These are phyloP conservation scores for Venturiaceae sp. DNA, from an alignment of 2,329 filamentous ascomycete species.

Conservation along the genomic window DNA sequence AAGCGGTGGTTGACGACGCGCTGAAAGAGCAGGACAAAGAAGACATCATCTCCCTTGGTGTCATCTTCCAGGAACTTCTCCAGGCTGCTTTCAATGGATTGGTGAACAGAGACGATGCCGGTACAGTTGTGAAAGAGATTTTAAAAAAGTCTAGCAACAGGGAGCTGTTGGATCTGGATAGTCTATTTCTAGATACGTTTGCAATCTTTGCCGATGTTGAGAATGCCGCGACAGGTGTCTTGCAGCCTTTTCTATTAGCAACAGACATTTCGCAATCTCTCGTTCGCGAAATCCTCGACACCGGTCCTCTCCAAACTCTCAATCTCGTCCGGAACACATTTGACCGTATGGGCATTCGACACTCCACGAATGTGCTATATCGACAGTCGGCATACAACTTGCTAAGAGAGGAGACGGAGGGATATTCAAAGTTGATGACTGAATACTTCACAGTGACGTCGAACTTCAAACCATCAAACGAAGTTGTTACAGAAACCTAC, in stretches of 20 bases:
- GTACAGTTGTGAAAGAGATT: slow-evolving; percentile 8
- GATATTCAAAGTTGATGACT: slow-evolving; percentile 91
- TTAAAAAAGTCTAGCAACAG: background rate
- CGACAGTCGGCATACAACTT: slow-evolving; percentile 96
- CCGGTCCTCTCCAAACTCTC: slow-evolving; percentile 61
- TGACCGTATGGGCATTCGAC: slow-evolving; percentile 69
- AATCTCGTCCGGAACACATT: slow-evolving; percentile 83
- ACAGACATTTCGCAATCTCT: slow-evolving; percentile 61
- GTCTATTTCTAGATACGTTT: slow-evolving; percentile 73
- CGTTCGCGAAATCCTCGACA: slow-evolving; percentile 78
- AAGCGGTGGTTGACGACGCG: slow-evolving; percentile 57
- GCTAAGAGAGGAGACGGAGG: slow-evolving; percentile 88
- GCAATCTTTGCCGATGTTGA: slow-evolving; percentile 42
- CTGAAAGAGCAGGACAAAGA: slow-evolving; percentile 55
- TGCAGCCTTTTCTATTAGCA: slow-evolving; percentile 44
- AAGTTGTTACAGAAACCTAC: slow-evolving; percentile 75
- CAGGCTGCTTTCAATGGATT: background rate
- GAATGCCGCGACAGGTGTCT: slow-evolving; percentile 46
- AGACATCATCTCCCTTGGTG: slow-evolving; percentile 38
- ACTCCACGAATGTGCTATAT: slow-evolving; percentile 88
- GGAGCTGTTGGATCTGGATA: slow-evolving; percentile 26
- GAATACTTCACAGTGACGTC: slow-evolving; percentile 88
- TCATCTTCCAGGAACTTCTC: slow-evolving; percentile 8
- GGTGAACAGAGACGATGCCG: slow-evolving; percentile 5
- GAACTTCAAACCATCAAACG: slow-evolving; percentile 60